Base-by-base conservation (phyloP, 202 grass and related monocot species). In the Eragrostis tef region DNA sequence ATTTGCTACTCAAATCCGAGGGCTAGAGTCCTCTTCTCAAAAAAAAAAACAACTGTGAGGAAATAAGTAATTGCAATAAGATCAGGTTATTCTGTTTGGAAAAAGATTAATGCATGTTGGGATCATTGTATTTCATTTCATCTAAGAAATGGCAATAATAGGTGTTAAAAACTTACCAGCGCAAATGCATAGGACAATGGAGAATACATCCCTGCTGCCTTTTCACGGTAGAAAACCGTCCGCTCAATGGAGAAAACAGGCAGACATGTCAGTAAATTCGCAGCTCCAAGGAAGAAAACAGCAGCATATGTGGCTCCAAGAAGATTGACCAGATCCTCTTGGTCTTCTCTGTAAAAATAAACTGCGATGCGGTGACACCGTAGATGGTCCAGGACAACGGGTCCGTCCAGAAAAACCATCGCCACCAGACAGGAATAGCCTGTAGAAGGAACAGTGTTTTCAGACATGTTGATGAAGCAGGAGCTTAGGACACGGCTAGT, bases 121-220 rank as follows among this genome's bases (percentile, higher is more conserved):
- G 36, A 27, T 73, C 27, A 77, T 27, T 51, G 0, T 51, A 57
- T 46, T n/a, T n/a, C n/a, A n/a, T 34, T 44, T 67, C 54, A 44
- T 25, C 74, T 36, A 87, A 52, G 26, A 63, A 20, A 67, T 64
- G 20, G 45, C 34, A 43, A 73, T 17, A 14, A 61, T 4, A 56
- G 17, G 7, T n/a, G 78, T 63, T 16, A 43, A 67, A 1, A 76
- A 51, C 29, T 77, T 97, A 97, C 91, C 83, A 90, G 89, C 27
- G 89, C 83, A 75, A 94, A 88, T 66, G 94, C 94, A 70, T 92
- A 97, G 64, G 94, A 66, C 78, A 97, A 76, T 47, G 94, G 82
- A 70, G 94, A 97, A 73, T 94, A 97, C 94, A 94, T 93, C 67
- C 94, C 94, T 1, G 94, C 94, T 42, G 94, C 94, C 43, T 84